Percentiles rank a stretch among this genome's conserved stretches.
These are phyloP conservation scores for Friedmanniomyces endolithicus DNA, from an alignment of 495 filamentous ascomycete species.

Conservation along the genomic window DNA sequence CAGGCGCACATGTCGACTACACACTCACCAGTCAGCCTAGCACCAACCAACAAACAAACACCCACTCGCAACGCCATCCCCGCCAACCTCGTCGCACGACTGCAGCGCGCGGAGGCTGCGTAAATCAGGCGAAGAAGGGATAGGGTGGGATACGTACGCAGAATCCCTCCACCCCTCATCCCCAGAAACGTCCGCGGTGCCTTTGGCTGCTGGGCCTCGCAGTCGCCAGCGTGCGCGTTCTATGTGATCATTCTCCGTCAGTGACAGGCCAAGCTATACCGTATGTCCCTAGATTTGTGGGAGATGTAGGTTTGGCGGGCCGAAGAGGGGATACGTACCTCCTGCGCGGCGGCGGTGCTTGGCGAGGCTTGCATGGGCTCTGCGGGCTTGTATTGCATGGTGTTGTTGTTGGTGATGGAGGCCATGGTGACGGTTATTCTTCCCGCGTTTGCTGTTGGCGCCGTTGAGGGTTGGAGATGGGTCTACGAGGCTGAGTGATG, in stretches of 20 bases:
- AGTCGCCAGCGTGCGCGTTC: neutral
- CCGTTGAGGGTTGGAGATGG: no score
- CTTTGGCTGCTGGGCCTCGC: slow-evolving; percentile 1
- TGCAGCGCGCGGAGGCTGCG: no score
- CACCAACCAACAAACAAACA: neutral
- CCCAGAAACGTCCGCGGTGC: slow-evolving; percentile 5
- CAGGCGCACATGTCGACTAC: slow-evolving; percentile 14
- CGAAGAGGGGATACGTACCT: neutral
- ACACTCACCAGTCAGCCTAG: neutral
- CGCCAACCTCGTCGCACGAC: no score
- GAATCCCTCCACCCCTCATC: slow-evolving; percentile 9
- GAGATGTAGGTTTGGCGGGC: neutral
- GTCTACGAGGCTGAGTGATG: no score
- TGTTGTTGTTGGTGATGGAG: neutral
- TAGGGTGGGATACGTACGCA: neutral
- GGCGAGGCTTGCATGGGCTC: neutral
- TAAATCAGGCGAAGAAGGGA: neutral
- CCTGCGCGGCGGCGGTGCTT: neutral
- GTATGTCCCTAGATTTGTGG: no score
- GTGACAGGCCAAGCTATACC: neutral
- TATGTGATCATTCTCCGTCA: neutral
- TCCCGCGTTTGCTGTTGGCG: no score
- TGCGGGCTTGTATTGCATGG: slow-evolving; percentile 1
- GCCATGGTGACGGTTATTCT: neutral
- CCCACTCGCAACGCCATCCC: no score